Conservation (phyloP, 1,139 yeast genomes). For the Pichia terricola region DNA sequence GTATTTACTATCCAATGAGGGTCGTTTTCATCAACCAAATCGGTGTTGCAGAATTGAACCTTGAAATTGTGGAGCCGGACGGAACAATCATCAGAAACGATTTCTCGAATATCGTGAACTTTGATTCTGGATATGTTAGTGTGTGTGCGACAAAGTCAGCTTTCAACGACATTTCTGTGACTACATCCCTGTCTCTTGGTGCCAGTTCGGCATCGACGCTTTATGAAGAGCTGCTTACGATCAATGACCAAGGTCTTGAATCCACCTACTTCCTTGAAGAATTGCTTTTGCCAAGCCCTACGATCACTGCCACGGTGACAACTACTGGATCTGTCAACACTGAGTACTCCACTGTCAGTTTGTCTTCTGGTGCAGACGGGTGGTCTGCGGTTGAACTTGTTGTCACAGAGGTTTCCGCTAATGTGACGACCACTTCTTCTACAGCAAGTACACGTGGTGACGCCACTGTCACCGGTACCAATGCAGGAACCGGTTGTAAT, state of each 20-base stretch:
- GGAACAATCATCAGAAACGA: slow-evolving; percentile 8
- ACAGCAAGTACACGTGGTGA: neutral
- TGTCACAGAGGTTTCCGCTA: slow-evolving; percentile 21
- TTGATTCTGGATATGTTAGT: neutral
- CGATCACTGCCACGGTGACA: slow-evolving; percentile 6
- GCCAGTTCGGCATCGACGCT: slow-evolving; percentile 38
- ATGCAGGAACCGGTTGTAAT: slow-evolving; percentile 9
- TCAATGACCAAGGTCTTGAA: slow-evolving; percentile 26
- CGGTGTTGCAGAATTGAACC: slow-evolving; percentile 8
- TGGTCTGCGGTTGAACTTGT: slow-evolving; percentile 20
- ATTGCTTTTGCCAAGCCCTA: slow-evolving; percentile 6
- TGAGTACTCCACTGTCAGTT: slow-evolving; percentile 23
- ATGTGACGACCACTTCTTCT: slow-evolving; percentile 17
- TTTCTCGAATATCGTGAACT: slow-evolving; percentile 8
- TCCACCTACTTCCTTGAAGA: slow-evolving; percentile 10
- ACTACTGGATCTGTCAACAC: slow-evolving; percentile 4
- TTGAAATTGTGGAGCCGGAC: slow-evolving; percentile 12
- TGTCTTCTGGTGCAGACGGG: slow-evolving; percentile 25
- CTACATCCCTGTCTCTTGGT: neutral
- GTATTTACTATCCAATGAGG: slow-evolving; percentile 23
- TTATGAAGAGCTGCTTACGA: slow-evolving; percentile 30
- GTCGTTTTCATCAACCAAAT: slow-evolving; percentile 16
- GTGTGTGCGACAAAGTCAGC: slow-evolving; percentile 3
- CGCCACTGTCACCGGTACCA: slow-evolving; percentile 4
- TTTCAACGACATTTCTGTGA: neutral